Conservation (phyloP, 768 basidiomycete species). For the Termitomyces sp. region DNA sequence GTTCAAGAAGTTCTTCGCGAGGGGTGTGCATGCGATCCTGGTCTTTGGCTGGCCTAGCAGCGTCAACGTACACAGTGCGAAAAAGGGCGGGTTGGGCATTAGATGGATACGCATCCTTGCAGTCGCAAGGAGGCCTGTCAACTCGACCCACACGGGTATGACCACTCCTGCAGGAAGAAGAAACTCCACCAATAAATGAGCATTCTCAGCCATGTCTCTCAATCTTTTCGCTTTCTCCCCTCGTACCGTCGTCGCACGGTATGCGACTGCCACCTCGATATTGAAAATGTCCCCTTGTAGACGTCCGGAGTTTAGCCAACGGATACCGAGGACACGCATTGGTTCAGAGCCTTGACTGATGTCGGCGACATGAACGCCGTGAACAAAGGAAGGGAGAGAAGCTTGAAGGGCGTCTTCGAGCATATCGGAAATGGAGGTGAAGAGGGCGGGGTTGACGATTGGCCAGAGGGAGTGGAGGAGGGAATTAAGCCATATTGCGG, state of each 20-base stretch:
- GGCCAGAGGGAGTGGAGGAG: conserved; percentile 64
- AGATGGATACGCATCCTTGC: conserved; percentile 66
- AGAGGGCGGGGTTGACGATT: conserved; percentile 62
- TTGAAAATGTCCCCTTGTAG: conserved; percentile 49
- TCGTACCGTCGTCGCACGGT: conserved; percentile 43
- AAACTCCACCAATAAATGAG: conserved; percentile 67
- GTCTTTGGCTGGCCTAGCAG: conserved; percentile 68
- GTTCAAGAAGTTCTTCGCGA: conserved; percentile 59
- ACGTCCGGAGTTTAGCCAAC: conserved; percentile 33
- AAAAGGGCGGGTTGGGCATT: conserved; percentile 64
- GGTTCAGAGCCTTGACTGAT: conserved; percentile 66
- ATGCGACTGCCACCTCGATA: conserved; percentile 66
- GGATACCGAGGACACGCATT: conserved; percentile 62
- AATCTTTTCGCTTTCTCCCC: conserved; percentile 30
- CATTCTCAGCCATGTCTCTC: conserved; percentile 44
- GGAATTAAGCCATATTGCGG: conserved; percentile 58
- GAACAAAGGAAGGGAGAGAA: conserved; percentile 41
- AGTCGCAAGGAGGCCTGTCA: conserved; percentile 59
- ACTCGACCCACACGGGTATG: conserved; percentile 67
- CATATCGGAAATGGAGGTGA: conserved; percentile 54
- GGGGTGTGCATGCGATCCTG: conserved; percentile 58
- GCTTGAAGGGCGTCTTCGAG: conserved; percentile 55
- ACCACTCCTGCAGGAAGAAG: conserved; percentile 41
- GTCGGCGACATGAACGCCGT: conserved; percentile 67
- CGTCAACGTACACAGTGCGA: conserved; percentile 43